phyloP scores from a whole-genome alignment of 1,284 basidiomycete species.

The Xerocomus alliaceus region DNA sequence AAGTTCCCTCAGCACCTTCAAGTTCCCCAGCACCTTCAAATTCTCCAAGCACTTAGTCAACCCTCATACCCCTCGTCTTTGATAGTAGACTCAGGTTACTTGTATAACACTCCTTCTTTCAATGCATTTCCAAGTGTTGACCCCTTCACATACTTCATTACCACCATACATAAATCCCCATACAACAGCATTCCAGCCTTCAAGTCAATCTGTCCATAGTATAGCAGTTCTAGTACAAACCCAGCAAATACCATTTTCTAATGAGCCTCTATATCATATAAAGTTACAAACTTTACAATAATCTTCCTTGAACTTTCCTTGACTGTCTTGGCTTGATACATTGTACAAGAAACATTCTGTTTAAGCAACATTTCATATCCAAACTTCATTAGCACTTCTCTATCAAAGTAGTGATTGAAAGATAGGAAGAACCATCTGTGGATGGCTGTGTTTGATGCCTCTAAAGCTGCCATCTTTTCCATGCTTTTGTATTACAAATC shows the following conservation, averaged over 20 bases:
- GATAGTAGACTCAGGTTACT: too few species aligned
- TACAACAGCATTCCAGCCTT: constrained; percentile 10
- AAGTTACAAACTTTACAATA: constrained; percentile 27
- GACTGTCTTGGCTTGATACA: constrained; percentile 12
- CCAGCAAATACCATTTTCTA: background rate
- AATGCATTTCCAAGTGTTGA: too few species aligned
- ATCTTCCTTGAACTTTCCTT: background rate
- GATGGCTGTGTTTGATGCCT: too few species aligned
- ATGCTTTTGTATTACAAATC: constrained; percentile 19
- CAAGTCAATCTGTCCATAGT: constrained; percentile 8
- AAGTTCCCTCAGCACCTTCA: too few species aligned
- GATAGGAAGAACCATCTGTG: constrained; percentile 28
- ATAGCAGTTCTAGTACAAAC: constrained; percentile 16
- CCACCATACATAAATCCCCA: constrained; percentile 25
- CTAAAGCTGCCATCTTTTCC: too few species aligned
- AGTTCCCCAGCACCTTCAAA: too few species aligned
- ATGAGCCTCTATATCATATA: constrained; percentile 20
- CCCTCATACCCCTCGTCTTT: too few species aligned
- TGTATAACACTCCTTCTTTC: too few species aligned
- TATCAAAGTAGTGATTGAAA: background rate
- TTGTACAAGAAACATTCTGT: background rate
- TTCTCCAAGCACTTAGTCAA: too few species aligned
- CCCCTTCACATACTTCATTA: constrained; percentile 25
- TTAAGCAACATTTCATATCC: constrained; percentile 12
- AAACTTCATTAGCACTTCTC: background rate